Base-by-base conservation (phyloP, 345 rosid species). In the Ceriops decandra region DNA sequence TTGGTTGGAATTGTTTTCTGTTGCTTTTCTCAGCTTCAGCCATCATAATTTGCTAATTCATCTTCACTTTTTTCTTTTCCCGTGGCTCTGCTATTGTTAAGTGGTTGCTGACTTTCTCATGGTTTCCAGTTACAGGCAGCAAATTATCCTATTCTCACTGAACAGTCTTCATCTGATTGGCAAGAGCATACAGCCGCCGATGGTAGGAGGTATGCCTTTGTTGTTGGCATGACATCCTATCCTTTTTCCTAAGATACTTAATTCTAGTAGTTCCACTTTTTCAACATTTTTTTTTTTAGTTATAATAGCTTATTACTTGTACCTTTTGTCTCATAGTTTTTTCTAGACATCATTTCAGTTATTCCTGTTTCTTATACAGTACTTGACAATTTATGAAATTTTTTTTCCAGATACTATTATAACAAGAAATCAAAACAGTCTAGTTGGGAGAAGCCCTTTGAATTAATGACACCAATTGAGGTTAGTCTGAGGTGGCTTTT, bases 361-460 rank as follows among this genome's bases (percentile, higher is more conserved):
- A 54, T 60, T 31, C 24, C 13, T 20, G 19, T 30, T 49, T 28
- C 24, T 19, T 38, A 5, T 33, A 32, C 2, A 2, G 56, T 28
- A 27, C 27, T 36, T 66, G 27, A 59, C 5, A 57, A 68, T 10
- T 46, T 4, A 64, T 69, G 38, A 52, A 56, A 62, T 28, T 35
- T 16, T 66, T 68, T 74, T 68, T 71, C 27, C 83, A 93, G 98
- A 80, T 93, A 93, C 82, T 93, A 93, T 80, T 91, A 88, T 79
- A 93, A 93, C 82, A 93, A 85, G 87, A 90, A 70, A 89, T 88
- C 97, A 52, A 86, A 85, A 70, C 96, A 91, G 77, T 93, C 98
- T 74, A 88, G 93, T 78, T 93, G 98, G 98, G 98, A 93, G 77
- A 93, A 93, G 82, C 98, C 98, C 33, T 68, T 79, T 70, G 98